Base-by-base conservation (phyloP, 768 basidiomycete genomes). In the Lactarius trivialis region DNA sequence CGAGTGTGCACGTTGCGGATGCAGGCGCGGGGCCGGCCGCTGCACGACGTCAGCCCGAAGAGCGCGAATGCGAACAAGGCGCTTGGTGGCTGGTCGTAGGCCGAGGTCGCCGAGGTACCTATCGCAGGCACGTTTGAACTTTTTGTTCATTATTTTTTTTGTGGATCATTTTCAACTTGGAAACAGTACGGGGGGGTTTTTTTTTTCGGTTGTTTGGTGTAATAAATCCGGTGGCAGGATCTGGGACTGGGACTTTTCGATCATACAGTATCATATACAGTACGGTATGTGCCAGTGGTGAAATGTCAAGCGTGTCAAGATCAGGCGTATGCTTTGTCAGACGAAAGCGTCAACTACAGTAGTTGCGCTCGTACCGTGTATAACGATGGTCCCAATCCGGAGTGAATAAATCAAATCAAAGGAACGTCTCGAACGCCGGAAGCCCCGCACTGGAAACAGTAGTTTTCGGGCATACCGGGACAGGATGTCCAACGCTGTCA, bases 1-100 rank as follows among this genome's bases (percentile, higher is more conserved):
- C 63, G 63, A 0, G 63, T 64, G 48, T 64, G 63, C n/a, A 51
- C n/a, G 0, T 11, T 64, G n/a, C 58, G 63, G 30, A 56, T 26
- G 32, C 58, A 64, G 39, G 63, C 63, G 58, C 36, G 30, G 19
- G 37, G 63, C 7, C 53, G n/a, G 6, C 63, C 63, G 5, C 63
- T 64, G 0, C 63, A 64, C 26, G 53, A 57, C 5, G 11, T 37
- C 28, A 19, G 61, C 21, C 17, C 58, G 45, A 54, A 45, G 36
- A 19, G 32, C 2, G 9, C 28, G 14, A 26, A 30, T 4, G 9
- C 32, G 32, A 45, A 48, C 21, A 45, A 12, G 21, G 45, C 24
- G 45, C 21, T 48, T 15, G 26, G 5, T 2, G 5, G 45, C 21
- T 48, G 45, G 24, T n/a, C n/a, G n/a, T n/a, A n/a, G n/a, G n/a